phyloP scores from a whole-genome alignment of 495 filamentous ascomycete species.

The Hyaloscypha hepaticicola region DNA sequence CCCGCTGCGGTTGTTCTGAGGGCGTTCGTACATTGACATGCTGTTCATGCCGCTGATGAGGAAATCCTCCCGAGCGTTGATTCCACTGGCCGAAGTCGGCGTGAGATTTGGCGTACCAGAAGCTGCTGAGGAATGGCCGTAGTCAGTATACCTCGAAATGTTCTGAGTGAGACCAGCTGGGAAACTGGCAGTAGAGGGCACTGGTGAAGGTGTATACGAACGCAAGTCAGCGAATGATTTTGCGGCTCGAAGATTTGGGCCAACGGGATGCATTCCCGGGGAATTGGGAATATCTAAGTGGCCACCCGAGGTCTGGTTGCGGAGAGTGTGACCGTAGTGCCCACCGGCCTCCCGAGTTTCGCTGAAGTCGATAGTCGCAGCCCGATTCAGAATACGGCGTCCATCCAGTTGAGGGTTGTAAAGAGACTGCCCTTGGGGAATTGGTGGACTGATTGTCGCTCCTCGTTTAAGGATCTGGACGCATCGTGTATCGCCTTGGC shows the following conservation, averaged over 20 bases:
- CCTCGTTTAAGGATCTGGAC: constrained; percentile 77
- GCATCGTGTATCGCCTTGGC: constrained; percentile 79
- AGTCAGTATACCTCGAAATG: constrained; percentile 60
- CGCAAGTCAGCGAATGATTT: constrained; percentile 97
- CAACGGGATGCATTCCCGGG: constrained; percentile 53
- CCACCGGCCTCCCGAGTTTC: constrained; percentile 74
- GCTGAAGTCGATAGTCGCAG: constrained; percentile 97
- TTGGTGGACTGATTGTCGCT: constrained; percentile 64
- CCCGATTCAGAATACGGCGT: constrained; percentile 81
- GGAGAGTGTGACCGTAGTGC: constrained; percentile 67
- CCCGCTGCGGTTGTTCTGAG: constrained; percentile 49
- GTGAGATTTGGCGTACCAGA: constrained; percentile 72
- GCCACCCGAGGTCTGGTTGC: constrained; percentile 71
- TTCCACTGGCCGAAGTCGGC: constrained; percentile 66
- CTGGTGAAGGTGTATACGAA: constrained; percentile 92
- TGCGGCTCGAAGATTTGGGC: constrained; percentile 81
- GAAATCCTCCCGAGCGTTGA: constrained; percentile 49
- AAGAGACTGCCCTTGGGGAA: constrained; percentile 43
- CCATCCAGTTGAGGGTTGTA: constrained; percentile 61
- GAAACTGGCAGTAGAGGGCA: constrained; percentile 84
- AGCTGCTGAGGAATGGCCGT: constrained; percentile 46
- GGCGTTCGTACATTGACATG: constrained; percentile 56
- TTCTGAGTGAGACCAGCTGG: constrained; percentile 68
- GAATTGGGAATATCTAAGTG: constrained; percentile 78
- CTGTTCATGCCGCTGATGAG: constrained; percentile 47